Evolutionary conservation across 257 asterid genomes (phyloP), one percentile per base, ranked within the genome.

Genomic region (Mitragyna speciosa): DNA sequence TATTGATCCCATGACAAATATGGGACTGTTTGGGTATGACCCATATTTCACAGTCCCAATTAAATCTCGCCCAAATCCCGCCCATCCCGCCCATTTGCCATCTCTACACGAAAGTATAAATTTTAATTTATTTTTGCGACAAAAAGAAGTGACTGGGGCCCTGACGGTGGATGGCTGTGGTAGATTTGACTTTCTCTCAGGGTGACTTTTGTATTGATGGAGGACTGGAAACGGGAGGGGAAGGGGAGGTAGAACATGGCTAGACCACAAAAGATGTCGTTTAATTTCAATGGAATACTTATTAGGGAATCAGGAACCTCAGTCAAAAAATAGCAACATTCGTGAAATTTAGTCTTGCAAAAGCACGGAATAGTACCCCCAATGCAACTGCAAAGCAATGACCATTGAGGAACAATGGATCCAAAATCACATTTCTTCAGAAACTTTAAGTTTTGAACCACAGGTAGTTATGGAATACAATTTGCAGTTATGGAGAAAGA

Each of bases 121-220:
- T 56, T 12, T 22, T 24, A 22, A 22, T 47, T 56, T 72, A 56
- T 59, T 69, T 36, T 61, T 70, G 66, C 67, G 83, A 83, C 87
- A 84, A 68, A 30, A 10, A 67, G 28, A 76, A 80, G 87, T 84
- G 85, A 36, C 79, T 74, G 15, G 72, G 81, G 30, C 87, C 79
- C 65, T 71, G 48, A 71, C 56, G 52, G 75, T 77, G 79, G 75
- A 71, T 80, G 83, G 83, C 67, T 74, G 30, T 74, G 83, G 75
- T 74, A 11, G 71, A 39, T 66, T 75, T 80, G 83, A 80, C 79
- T 80, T 74, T 76, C 52, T 48, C 19, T 76, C 43, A 14, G 54
- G 47, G 17, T 7, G 78, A 7, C 41, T 15, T 6, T 61, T 39
- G 59, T 16, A 65, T 61, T 61, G 79, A 73, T 76, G 73, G 80